Conservation (phyloP, 2,329 filamentous ascomycete species). For the Penicillium sp. region DNA sequence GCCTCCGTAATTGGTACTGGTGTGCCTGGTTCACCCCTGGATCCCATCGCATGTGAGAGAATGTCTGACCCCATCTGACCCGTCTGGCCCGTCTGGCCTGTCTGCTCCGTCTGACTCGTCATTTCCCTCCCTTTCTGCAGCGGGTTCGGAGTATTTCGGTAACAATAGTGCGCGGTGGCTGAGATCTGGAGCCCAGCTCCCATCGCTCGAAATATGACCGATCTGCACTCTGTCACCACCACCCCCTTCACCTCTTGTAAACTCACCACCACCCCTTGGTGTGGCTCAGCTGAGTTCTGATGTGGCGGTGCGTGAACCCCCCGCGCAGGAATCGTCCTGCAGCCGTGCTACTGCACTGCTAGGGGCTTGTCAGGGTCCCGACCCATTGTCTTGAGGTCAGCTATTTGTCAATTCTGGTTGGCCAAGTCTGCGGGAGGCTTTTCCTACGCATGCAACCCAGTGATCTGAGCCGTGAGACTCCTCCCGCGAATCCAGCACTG, state of each 20-base stretch:
- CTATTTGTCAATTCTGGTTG: conserved; percentile 17
- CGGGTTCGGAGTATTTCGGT: conserved; percentile 24
- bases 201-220: conserved; percentile 19
- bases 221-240: conserved; percentile 3
- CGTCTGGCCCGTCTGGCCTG: background rate
- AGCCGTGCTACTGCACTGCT: conserved; percentile 1
- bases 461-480: conserved; percentile 7
- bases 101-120: conserved; percentile 12
- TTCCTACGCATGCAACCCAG: conserved; percentile 3
- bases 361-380: background rate
- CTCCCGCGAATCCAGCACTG: background rate
- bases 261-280: conserved; percentile 6
- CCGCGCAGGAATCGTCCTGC: conserved; percentile 6
- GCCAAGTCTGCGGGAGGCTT: background rate
- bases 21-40: conserved; percentile 5
- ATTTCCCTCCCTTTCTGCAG: conserved; percentile 7
- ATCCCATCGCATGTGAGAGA: conserved; percentile 1
- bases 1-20: background rate
- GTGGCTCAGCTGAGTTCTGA: conserved; percentile 21
- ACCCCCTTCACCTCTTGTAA: background rate
- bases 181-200: conserved; percentile 8
- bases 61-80: conserved; percentile 1
- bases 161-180: conserved; percentile 11
- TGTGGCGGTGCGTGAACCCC: conserved; percentile 29
- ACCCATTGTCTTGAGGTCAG: background rate